Evolutionary conservation across 768 basidiomycete species (phyloP), one percentile per base, ranked within the genome.

Genomic region (Boletellus ananas): DNA sequence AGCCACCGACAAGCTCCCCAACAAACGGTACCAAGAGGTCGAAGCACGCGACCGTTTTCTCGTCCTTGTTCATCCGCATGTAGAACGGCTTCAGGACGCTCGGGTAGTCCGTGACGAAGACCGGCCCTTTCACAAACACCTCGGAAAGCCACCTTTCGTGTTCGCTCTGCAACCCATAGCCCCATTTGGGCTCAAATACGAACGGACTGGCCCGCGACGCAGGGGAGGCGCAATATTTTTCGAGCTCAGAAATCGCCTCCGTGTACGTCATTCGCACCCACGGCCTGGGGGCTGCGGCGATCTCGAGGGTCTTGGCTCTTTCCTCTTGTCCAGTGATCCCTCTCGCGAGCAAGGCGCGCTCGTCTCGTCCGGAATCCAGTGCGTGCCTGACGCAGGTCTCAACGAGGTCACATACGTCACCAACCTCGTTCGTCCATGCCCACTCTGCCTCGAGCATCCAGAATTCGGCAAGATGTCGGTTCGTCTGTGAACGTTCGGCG

Each of bases 391-490:
- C 74, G 46, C 70, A 74, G 17, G 68, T 74, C 63, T 90, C 87
- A 3, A 80, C 77, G 20, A 85, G 70, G 38, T 66, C 59, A 65
- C 84, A 80, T 16, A 88, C 66, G 36, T 76, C 73, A 3, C 72
- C 70, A 4, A 86, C 64, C 8, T 65, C 64, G 20, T 59, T 57
- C 18, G 74, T 70, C 62, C 83, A 87, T 0, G 83, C 83, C 79
- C 91, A 85, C 64, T 99, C 96, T 0, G 90, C 94, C 70, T 99
- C 96, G 47, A 97, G 81, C 96, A 99, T 99, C 89, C 92, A 97
- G 68, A 99, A 99, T 67, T 99, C 96, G 44, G 91, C 84, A 12
- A 99, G 79, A 64, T 99, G 96, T n/a, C 95, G 77, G 29, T 81
- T 80, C 2, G 95, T 97, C 57, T 85, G 78, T 3, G 86, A 89